Evolutionary conservation across 371 early-diverging fungal genomes (phyloP).

Genomic region (Mortierella sp.): DNA sequence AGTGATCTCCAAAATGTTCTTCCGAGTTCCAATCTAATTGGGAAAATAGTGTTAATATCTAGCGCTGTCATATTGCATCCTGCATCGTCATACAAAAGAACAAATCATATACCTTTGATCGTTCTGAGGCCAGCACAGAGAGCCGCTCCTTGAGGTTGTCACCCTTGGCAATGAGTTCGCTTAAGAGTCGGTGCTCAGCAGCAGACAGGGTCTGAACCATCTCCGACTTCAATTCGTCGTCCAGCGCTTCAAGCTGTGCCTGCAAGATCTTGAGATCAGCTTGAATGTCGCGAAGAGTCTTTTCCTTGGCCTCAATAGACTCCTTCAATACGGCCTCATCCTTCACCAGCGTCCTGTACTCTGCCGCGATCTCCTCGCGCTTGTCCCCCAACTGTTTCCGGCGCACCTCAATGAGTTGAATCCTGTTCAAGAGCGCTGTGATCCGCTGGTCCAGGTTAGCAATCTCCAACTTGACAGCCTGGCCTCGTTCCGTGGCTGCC

Average conservation of each 20-base stretch:
- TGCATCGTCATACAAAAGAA: not conserved
- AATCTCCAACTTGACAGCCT: constrained; percentile 66
- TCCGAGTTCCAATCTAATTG: constrained; percentile 72
- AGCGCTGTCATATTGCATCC: not conserved
- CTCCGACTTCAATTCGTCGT: constrained; percentile 35
- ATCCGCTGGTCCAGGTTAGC: constrained; percentile 79
- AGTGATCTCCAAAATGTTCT: constrained; percentile 79
- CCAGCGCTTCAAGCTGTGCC: constrained; percentile 30
- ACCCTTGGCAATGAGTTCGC: constrained; percentile 27
- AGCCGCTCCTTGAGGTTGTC: constrained; percentile 37
- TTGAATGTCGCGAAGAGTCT: constrained; percentile 25
- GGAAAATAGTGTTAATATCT: not conserved
- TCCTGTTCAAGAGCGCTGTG: constrained; percentile 64
- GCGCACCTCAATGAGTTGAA: constrained; percentile 65
- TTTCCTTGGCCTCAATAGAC: constrained; percentile 60
- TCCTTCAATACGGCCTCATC: constrained; percentile 70
- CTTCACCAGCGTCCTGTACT: constrained; percentile 64
- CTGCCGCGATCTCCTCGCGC: constrained; percentile 65
- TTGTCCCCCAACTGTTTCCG: constrained; percentile 65
- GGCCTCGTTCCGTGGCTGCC: constrained; percentile 63
- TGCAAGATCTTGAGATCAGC: constrained; percentile 38
- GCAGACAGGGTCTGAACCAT: constrained; percentile 46
- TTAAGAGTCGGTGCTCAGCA: constrained; percentile 36
- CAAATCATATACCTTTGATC: constrained; percentile 34
- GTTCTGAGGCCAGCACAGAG: constrained; percentile 31